Conservation (phyloP, 1,284 basidiomycete species). For the Ustilago loliicola region DNA sequence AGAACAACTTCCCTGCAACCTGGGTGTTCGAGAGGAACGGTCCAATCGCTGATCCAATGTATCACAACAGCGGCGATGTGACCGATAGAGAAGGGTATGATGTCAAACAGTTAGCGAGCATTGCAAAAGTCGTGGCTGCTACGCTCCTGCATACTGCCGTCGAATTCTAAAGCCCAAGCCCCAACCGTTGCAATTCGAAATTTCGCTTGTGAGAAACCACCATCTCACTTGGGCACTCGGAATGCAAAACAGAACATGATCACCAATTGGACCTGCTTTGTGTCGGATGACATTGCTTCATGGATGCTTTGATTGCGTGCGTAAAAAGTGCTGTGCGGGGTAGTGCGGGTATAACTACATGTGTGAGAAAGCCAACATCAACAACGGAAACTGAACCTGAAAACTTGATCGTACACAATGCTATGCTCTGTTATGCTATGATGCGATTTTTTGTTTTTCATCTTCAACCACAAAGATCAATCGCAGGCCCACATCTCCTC, state of each 20-base stretch:
- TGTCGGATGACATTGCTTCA: neutral
- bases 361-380: constrained; percentile 7
- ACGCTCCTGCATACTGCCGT: constrained; percentile 50
- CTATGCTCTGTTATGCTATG: neutral
- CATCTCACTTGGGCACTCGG: no score
- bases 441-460: neutral
- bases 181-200: no score
- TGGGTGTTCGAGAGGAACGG: constrained; percentile 71
- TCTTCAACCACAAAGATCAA: constrained; percentile 29
- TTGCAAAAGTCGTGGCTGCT: constrained; percentile 63
- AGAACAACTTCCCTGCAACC: constrained; percentile 49
- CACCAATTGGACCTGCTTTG: neutral
- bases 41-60: constrained; percentile 67
- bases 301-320: constrained; percentile 8
- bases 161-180: neutral
- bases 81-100: constrained; percentile 62
- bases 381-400: neutral
- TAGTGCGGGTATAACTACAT: constrained; percentile 38
- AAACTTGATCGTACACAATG: neutral
- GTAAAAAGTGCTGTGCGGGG: constrained; percentile 1
- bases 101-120: constrained; percentile 64
- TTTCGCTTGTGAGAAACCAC: no score
- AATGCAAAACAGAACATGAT: neutral
- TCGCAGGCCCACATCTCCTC: constrained; percentile 43
- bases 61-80: constrained; percentile 69